Evolutionary conservation across 352 stramenopile species (phyloP).

Genomic region (Saprolegnia diclina): DNA sequence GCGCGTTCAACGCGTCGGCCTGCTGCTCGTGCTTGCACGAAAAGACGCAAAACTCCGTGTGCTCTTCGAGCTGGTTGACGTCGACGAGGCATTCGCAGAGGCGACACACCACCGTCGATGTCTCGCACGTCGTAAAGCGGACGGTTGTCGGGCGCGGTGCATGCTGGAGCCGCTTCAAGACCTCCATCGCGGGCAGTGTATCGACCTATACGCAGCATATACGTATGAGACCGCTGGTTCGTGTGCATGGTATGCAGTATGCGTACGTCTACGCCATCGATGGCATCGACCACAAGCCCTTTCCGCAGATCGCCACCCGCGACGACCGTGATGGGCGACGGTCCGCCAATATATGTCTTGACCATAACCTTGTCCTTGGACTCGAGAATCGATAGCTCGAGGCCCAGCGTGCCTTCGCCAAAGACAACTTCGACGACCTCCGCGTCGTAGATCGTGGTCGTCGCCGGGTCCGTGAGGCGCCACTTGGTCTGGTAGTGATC

Average conservation of each 20-base stretch:
- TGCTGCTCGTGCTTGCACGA: conserved; percentile 70
- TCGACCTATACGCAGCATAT: conserved; percentile 29
- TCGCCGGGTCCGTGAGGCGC: conserved; percentile 25
- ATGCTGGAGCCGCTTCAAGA: conserved; percentile 62
- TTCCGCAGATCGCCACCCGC: conserved; percentile 37
- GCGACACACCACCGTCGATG: conserved; percentile 62
- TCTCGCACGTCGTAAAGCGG: conserved; percentile 45
- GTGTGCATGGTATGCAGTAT: neutral
- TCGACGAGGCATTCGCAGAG: conserved; percentile 75
- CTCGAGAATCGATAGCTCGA: conserved; percentile 65
- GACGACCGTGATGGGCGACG: conserved; percentile 35
- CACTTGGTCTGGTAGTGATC: conserved; percentile 58
- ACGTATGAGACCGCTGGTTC: neutral
- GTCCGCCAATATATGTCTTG: conserved; percentile 42
- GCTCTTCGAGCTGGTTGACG: conserved; percentile 52
- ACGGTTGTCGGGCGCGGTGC: conserved; percentile 54
- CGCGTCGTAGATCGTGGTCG: conserved; percentile 29
- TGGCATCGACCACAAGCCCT: conserved; percentile 57
- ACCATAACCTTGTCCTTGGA: conserved; percentile 50
- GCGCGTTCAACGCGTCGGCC: conserved; percentile 69
- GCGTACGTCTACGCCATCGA: conserved; percentile 37
- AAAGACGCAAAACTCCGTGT: conserved; percentile 76
- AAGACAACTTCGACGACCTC: conserved; percentile 72
- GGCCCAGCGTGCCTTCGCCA: conserved; percentile 56
- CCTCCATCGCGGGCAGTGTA: conserved; percentile 37